phyloP scores from a whole-genome alignment of 2,329 filamentous ascomycete genomes.

The Scedosporium minutisporum region DNA sequence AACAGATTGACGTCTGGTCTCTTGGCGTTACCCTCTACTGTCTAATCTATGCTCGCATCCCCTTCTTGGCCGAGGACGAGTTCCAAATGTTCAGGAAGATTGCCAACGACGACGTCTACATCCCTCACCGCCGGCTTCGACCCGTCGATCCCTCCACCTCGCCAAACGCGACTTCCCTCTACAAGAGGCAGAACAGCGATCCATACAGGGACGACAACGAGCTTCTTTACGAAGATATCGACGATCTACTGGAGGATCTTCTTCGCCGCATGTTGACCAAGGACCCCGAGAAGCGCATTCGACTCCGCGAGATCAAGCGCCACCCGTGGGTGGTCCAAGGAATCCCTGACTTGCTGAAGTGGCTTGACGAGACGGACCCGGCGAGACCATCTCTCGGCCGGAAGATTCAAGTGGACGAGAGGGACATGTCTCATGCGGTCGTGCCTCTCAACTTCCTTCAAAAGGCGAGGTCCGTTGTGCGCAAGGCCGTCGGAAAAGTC shows the following conservation, averaged over 20 bases:
- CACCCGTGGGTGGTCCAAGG: conserved; percentile 85
- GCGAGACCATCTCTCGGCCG: conserved; percentile 66
- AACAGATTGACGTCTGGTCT: conserved; percentile 95
- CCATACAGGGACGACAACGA: conserved; percentile 70
- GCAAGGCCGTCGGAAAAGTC: conserved; percentile 55
- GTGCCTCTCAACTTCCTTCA: conserved; percentile 82
- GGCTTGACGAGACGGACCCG: conserved; percentile 94
- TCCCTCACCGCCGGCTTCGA: conserved; percentile 72
- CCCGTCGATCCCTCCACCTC: conserved; percentile 56
- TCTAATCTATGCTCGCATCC: conserved; percentile 85
- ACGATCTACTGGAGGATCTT: conserved; percentile 70
- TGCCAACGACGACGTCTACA: conserved; percentile 84
- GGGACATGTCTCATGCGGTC: conserved; percentile 82
- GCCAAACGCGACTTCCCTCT: conserved; percentile 43
- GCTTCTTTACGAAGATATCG: conserved; percentile 76
- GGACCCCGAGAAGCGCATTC: conserved; percentile 81
- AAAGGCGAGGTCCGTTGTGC: conserved; percentile 69
- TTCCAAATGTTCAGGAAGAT: conserved; percentile 89
- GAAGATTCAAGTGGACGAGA: conserved; percentile 84
- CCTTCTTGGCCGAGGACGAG: conserved; percentile 85
- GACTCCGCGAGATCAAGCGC: conserved; percentile 82
- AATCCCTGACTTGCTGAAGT: conserved; percentile 62
- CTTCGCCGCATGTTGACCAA: conserved; percentile 74
- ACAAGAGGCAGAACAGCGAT: conserved; percentile 47
- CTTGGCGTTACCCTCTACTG: conserved; percentile 93